Evolutionary conservation across 1,284 basidiomycete genomes (phyloP), one percentile per base, ranked within the genome.

Genomic region (Mycosarcoma mackinlayi): DNA sequence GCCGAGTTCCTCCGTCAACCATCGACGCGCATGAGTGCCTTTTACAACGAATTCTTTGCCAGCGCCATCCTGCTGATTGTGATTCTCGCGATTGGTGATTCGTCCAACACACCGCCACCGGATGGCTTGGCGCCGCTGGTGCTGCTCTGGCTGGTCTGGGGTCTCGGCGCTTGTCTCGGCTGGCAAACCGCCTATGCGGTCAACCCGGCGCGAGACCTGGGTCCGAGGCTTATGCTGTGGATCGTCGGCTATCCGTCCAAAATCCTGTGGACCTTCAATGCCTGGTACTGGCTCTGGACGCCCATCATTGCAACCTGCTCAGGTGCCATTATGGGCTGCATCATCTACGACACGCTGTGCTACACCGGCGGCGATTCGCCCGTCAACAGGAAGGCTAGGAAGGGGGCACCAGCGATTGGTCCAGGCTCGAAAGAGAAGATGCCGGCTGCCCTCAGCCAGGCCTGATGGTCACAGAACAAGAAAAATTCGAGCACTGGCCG

Each of bases 241-340:
- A 86, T 89, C 84, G 86, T 86, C 6, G 87, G 89, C 23, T 90
- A 89, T 74, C 88, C 88, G 23, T 79, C 55, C 39, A 84, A 83
- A 53, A 85, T 80, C 4, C 44, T 72, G 13, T 82, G 77, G 69
- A 77, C 84, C 27, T 86, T 84, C 71, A 84, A 86, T 57, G 86
- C 85, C 75, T 90, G 90, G 68, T 92, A 91, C 77, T 92, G 90
- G 90, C 67, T 91, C 27, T 92, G 91, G 91, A 89, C 88, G 71
- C 87, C 89, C 13, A 46, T 70, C 24, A 31, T 79, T 16, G 68
- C 64, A 3, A 63, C 60, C 37, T 76, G 81, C 42, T 46, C 68
- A 3, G 84, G 84, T 11, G 84, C 75, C 18, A 55, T 83, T 8
- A 69, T 83, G 38, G 84, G 84, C 1, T 78, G 77, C 27, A 45